A percentile compares a stretch with the other conserved stretches of the same genome.
Evolutionary conservation across 108 stramenopile species (phyloP).

Genomic region (Nannochloropsis salina): DNA sequence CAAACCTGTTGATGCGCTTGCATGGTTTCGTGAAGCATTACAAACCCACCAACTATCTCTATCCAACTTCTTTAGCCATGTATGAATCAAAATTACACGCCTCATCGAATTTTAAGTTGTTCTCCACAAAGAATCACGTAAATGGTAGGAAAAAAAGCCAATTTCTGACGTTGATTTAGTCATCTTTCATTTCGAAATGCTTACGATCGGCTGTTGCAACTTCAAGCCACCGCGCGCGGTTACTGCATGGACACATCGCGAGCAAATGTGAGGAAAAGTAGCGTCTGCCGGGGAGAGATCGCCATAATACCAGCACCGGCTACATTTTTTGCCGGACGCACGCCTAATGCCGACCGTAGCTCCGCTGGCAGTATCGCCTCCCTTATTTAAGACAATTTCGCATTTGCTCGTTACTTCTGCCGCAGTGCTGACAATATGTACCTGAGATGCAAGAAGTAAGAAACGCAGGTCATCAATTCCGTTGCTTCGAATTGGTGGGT

Average conservation of each 20-base stretch:
- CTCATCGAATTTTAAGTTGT: too few relatives aligned
- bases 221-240: background rate
- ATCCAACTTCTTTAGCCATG: too few relatives aligned
- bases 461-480: constrained; percentile 51
- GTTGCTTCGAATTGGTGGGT: constrained; percentile 33
- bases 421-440: constrained; percentile 8
- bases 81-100: too few relatives aligned
- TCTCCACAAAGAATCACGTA: too few relatives aligned
- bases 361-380: constrained; percentile 26
- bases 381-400: background rate
- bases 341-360: constrained; percentile 37
- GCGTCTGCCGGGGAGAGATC: background rate
- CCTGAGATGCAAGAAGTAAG: constrained; percentile 48
- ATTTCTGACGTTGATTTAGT: too few relatives aligned
- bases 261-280: background rate
- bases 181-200: too few relatives aligned
- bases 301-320: constrained; percentile 51
- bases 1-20: too few relatives aligned
- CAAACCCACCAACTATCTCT: too few relatives aligned
- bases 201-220: background rate
- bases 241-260: background rate
- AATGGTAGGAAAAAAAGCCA: too few relatives aligned
- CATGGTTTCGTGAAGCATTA: too few relatives aligned
- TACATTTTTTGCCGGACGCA: constrained; percentile 45
- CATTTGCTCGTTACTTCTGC: background rate